Evolutionary conservation across 2,329 filamentous ascomycete species (phyloP).

Genomic region (Clonostachys byssicola): DNA sequence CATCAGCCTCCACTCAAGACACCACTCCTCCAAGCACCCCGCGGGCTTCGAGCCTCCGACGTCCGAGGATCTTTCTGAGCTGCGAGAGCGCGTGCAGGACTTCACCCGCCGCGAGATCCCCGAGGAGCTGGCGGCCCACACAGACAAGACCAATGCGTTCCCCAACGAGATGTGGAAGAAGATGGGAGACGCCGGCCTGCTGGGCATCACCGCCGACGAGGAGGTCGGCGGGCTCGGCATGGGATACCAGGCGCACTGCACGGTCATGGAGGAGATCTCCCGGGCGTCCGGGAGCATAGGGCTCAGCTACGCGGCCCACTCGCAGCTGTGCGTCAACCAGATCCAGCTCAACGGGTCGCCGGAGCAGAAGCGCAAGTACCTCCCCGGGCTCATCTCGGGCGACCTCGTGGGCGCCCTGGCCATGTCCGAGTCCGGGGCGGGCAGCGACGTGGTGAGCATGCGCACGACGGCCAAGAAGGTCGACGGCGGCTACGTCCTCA

Average conservation of each 20-base stretch:
- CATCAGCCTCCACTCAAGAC: slow-evolving; percentile 23
- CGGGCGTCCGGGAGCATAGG: slow-evolving; percentile 80
- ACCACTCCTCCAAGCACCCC: slow-evolving; percentile 56
- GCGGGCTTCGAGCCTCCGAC: slow-evolving; percentile 65
- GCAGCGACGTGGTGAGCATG: slow-evolving; percentile 95
- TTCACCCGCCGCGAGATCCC: slow-evolving; percentile 86
- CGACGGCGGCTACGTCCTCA: slow-evolving; percentile 80
- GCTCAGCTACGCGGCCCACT: slow-evolving; percentile 92
- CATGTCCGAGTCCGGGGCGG: slow-evolving; percentile 90
- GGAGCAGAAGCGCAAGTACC: slow-evolving; percentile 75
- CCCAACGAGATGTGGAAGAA: slow-evolving; percentile 91
- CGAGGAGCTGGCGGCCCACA: slow-evolving; percentile 73
- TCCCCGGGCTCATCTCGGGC: slow-evolving; percentile 78
- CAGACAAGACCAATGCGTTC: slow-evolving; percentile 86
- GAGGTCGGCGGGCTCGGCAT: slow-evolving; percentile 84
- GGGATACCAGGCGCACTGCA: slow-evolving; percentile 95
- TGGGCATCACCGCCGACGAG: slow-evolving; percentile 92
- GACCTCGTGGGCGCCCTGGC: slow-evolving; percentile 81
- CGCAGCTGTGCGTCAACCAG: slow-evolving; percentile 95
- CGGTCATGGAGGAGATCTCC: slow-evolving; percentile 93
- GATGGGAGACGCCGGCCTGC: slow-evolving; percentile 83
- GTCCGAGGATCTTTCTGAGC: slow-evolving; percentile 69
- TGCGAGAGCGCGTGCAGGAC: slow-evolving; percentile 81
- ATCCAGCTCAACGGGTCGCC: slow-evolving; percentile 80
- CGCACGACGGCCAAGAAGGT: slow-evolving; percentile 76